phyloP scores from a whole-genome alignment of 2,329 filamentous ascomycete species.

The Ceratocystiopsis minuta region DNA sequence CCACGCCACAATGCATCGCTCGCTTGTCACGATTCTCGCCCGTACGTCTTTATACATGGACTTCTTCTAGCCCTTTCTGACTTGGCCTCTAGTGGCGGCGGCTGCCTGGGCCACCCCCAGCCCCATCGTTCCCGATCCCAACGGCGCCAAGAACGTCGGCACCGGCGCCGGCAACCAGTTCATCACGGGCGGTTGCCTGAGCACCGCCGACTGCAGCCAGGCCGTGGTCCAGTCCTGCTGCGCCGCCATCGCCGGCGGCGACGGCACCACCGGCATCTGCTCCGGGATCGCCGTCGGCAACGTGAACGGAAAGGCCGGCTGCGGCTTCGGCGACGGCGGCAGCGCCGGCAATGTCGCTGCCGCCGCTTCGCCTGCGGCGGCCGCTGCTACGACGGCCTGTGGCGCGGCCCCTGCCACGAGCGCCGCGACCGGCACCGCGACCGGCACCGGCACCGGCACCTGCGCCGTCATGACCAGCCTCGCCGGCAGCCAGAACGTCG shows the following conservation, averaged over 20 bases:
- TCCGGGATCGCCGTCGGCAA: slow-evolving; percentile 9
- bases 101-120: slow-evolving; percentile 6
- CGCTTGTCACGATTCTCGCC: too few relatives aligned
- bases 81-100: slow-evolving; percentile 4
- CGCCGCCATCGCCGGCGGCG: slow-evolving; percentile 6
- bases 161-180: slow-evolving; percentile 14
- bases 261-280: slow-evolving; percentile 7
- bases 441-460: too few relatives aligned
- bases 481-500: slow-evolving; percentile 16
- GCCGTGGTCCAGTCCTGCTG: slow-evolving; percentile 7
- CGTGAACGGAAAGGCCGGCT: slow-evolving; percentile 10
- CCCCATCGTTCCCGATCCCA: slow-evolving; percentile 10
- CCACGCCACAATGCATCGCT: too few relatives aligned
- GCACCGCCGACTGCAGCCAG: slow-evolving; percentile 14
- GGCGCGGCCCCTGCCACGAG: not conserved
- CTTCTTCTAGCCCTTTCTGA: not conserved
- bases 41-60: too few relatives aligned
- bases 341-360: not conserved
- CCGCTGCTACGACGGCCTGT: not conserved
- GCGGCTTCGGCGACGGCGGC: slow-evolving; percentile 8
- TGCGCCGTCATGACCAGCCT: slow-evolving; percentile 15
- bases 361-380: not conserved
- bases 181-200: slow-evolving; percentile 15
- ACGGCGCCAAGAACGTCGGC: slow-evolving; percentile 12
- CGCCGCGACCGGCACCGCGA: too few relatives aligned